A percentile compares a stretch with the other conserved stretches of the same genome.
Evolutionary conservation across 2,329 filamentous ascomycete species (phyloP).

Genomic region (Truncatella angustata): DNA sequence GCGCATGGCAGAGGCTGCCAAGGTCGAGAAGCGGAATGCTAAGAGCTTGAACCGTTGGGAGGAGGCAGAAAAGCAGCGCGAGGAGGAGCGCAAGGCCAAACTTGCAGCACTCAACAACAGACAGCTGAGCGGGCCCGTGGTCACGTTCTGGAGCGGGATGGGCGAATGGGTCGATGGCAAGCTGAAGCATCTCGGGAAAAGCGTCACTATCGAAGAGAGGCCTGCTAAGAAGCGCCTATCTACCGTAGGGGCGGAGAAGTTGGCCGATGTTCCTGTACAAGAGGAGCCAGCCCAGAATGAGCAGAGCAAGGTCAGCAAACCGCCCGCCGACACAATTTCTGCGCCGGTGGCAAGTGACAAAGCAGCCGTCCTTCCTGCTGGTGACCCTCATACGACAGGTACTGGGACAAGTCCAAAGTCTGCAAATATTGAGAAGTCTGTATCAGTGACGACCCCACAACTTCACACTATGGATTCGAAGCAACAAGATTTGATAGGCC

Average conservation of each 20-base stretch:
- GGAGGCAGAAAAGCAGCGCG: constrained; percentile 83
- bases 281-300: constrained; percentile 27
- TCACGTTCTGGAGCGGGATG: constrained; percentile 92
- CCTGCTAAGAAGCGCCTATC: constrained; percentile 48
- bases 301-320: not conserved
- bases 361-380: not conserved
- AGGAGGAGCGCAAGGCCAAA: constrained; percentile 78
- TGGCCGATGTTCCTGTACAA: constrained; percentile 13
- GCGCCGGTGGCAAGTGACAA: not conserved
- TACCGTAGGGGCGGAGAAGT: constrained; percentile 17
- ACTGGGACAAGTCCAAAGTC: constrained; percentile 14
- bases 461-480: constrained; percentile 5
- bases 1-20: constrained; percentile 75
- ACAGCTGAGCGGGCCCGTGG: constrained; percentile 82
- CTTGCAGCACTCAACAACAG: constrained; percentile 85
- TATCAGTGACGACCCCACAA: no score
- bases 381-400: constrained; percentile 16
- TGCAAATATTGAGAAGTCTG: no score
- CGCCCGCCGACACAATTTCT: not conserved
- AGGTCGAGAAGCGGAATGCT: constrained; percentile 81
- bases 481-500: not conserved
- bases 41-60: constrained; percentile 94
- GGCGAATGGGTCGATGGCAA: constrained; percentile 77
- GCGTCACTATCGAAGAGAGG: constrained; percentile 61
- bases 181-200: constrained; percentile 67